phyloP scores from a whole-genome alignment of 2,329 filamentous ascomycete species.

The Microsporum audouinii region DNA sequence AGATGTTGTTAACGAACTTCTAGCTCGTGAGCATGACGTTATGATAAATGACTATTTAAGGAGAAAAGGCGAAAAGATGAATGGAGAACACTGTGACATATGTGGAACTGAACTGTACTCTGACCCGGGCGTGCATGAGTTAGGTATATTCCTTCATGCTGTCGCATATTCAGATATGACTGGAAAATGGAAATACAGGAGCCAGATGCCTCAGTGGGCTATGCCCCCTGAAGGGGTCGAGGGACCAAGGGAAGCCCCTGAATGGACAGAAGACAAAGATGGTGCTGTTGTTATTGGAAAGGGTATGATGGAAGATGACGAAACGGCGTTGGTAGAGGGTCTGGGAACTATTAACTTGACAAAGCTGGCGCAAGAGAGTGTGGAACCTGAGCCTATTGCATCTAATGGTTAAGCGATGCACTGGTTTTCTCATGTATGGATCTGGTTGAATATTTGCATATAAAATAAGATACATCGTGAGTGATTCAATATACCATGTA shows the following conservation, averaged over 20 bases:
- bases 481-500: neutral
- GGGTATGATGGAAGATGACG: constrained; percentile 17
- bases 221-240: constrained; percentile 61
- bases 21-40: constrained; percentile 50
- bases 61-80: constrained; percentile 85
- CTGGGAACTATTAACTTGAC: constrained; percentile 12
- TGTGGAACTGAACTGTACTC: constrained; percentile 87
- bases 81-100: constrained; percentile 65
- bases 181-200: constrained; percentile 79
- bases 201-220: constrained; percentile 75
- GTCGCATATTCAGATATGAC: constrained; percentile 74
- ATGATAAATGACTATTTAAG: constrained; percentile 87
- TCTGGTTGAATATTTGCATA: neutral
- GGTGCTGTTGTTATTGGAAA: constrained; percentile 31
- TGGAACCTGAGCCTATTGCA: neutral
- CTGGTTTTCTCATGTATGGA: neutral
- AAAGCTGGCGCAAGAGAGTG: constrained; percentile 4
- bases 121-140: constrained; percentile 78
- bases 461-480: neutral
- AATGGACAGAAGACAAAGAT: constrained; percentile 31
- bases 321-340: constrained; percentile 15
- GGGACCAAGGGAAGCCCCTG: constrained; percentile 57
- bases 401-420: neutral
- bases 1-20: constrained; percentile 30
- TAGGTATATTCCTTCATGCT: constrained; percentile 89